phyloP scores from a whole-genome alignment of 352 stramenopile genomes.

The Pythium volutum region DNA sequence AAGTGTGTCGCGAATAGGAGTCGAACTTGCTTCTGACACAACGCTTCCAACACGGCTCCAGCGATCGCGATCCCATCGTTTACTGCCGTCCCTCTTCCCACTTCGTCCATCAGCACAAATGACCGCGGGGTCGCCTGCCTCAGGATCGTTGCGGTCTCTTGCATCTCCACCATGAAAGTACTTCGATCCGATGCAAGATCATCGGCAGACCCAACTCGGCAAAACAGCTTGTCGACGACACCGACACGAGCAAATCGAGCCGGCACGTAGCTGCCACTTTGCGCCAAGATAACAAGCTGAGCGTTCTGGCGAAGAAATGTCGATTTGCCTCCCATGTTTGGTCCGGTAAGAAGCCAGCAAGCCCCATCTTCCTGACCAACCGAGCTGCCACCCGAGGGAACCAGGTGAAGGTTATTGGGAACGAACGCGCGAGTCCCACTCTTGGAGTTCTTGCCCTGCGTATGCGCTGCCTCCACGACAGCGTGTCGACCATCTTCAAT shows the following conservation, averaged over 20 bases:
- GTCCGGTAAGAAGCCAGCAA: slow-evolving; percentile 83
- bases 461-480: slow-evolving; percentile 63
- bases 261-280: slow-evolving; percentile 82
- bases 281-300: slow-evolving; percentile 72
- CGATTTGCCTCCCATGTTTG: slow-evolving; percentile 89
- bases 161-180: slow-evolving; percentile 89
- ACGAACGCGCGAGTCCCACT: slow-evolving; percentile 53
- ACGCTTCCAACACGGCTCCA: slow-evolving; percentile 65
- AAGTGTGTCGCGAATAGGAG: slow-evolving; percentile 87
- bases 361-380: slow-evolving; percentile 14
- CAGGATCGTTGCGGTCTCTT: slow-evolving; percentile 79
- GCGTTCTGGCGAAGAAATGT: slow-evolving; percentile 82
- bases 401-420: slow-evolving; percentile 69
- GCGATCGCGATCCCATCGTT: slow-evolving; percentile 80
- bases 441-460: slow-evolving; percentile 45
- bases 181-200: slow-evolving; percentile 75
- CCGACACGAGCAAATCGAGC: slow-evolving; percentile 65
- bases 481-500: slow-evolving; percentile 64
- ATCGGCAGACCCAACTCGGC: slow-evolving; percentile 76
- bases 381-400: neutral
- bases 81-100: slow-evolving; percentile 77
- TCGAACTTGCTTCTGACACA: slow-evolving; percentile 54
- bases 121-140: slow-evolving; percentile 64
- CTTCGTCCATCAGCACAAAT: slow-evolving; percentile 89
- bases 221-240: slow-evolving; percentile 81